Percentiles rank a stretch among this genome's conserved stretches.
phyloP scores from a whole-genome alignment of 2,329 filamentous ascomycete species.

The Leptoxyphium fumago region DNA sequence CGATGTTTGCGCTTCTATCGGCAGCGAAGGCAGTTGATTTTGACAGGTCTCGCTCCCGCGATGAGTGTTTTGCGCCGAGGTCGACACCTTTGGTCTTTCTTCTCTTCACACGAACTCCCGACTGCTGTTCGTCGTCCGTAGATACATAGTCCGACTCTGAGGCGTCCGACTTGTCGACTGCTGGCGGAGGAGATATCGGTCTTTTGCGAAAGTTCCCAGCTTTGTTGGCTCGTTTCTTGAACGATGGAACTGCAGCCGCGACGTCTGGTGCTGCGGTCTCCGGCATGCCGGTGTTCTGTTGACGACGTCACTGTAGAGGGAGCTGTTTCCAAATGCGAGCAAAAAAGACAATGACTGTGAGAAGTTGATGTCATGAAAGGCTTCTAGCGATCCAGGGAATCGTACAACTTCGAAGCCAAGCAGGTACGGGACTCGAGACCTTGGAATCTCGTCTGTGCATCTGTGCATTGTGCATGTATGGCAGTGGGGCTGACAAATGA shows the following conservation, averaged over 20 bases:
- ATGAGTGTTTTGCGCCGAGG: constrained; percentile 32
- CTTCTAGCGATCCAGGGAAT: too few species aligned
- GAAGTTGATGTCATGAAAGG: too few species aligned
- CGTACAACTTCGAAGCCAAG: too few species aligned
- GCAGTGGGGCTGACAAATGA: too few species aligned
- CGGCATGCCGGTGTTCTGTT: constrained; percentile 13
- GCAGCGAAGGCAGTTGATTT: constrained; percentile 34
- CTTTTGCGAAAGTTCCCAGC: constrained; percentile 69
- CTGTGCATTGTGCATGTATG: too few species aligned
- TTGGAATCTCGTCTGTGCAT: too few species aligned
- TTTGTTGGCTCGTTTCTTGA: constrained; percentile 76
- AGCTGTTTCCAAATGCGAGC: too few species aligned
- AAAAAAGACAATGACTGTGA: too few species aligned
- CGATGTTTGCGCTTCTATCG: constrained; percentile 47
- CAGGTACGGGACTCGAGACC: too few species aligned
- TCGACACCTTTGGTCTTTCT: constrained; percentile 53
- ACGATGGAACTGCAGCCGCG: constrained; percentile 36
- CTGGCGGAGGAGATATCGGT: constrained; percentile 60
- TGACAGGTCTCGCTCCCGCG: constrained; percentile 17
- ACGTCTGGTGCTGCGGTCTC: constrained; percentile 13
- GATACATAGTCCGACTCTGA: constrained; percentile 53
- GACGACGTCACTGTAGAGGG: too few species aligned
- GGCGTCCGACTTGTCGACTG: constrained; percentile 29
- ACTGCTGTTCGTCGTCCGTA: constrained; percentile 45
- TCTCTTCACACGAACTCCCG: constrained; percentile 64